phyloP scores from a whole-genome alignment of 495 filamentous ascomycete genomes.

The Talaromyces stipitatus region DNA sequence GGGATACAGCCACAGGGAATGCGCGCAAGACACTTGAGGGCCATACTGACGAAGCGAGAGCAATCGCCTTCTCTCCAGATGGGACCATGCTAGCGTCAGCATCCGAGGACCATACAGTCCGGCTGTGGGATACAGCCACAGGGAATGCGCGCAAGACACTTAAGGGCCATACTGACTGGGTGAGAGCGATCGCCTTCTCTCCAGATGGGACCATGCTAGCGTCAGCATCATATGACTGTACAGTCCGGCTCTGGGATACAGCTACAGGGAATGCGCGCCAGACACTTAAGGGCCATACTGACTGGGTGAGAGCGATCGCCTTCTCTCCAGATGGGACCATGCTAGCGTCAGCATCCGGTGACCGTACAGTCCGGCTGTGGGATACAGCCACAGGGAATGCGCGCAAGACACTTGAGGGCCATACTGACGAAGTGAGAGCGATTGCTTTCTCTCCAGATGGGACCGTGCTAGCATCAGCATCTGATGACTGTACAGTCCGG shows the following conservation, averaged over 20 bases:
- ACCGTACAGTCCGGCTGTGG: conserved; percentile 11
- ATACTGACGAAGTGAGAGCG: conserved; percentile 12
- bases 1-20: no score
- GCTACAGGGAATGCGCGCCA: no score
- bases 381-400: conserved; percentile 6
- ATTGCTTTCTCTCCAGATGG: conserved; percentile 17
- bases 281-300: no score
- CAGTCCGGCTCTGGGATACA: neutral
- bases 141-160: conserved; percentile 5
- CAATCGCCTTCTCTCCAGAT: conserved; percentile 13
- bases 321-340: conserved; percentile 9
- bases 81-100: conserved; percentile 13
- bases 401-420: conserved; percentile 12
- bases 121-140: neutral
- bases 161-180: conserved; percentile 11
- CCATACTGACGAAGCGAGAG: no score
- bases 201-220: conserved; percentile 11
- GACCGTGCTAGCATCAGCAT: conserved; percentile 12
- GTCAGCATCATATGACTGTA: conserved; percentile 5
- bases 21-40: no score
- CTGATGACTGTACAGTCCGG: conserved; percentile 8
- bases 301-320: no score
- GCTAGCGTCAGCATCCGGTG: conserved; percentile 13
- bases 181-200: conserved; percentile 18
- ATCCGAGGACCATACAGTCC: conserved; percentile 8